Base-by-base conservation (phyloP, 139 green algal species). In the Tetraselmis chui region DNA sequence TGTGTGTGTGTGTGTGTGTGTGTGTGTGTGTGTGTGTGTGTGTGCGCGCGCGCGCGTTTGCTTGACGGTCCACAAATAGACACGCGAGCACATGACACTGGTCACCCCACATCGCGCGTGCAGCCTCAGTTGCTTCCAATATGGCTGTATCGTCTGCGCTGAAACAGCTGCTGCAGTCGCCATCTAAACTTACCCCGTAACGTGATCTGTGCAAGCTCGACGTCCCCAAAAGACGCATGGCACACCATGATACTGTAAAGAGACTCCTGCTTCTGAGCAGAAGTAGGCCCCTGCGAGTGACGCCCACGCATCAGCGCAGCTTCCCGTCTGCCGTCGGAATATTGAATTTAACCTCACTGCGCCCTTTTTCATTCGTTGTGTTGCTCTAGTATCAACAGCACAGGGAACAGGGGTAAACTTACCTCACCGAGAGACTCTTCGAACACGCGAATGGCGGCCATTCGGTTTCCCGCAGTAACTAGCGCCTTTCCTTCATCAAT, bases 201-300 rank as follows among this genome's bases (percentile, higher is more conserved):
- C 0, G 90, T 93, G 27, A 96, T 93, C 81, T 96, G 90, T 5
- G 93, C 93, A 23, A 95, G 89, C 86, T 97, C 93, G 24, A 96
- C 83, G 78, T 97, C 93, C 1, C 92, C 92, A 79, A 93, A 95
- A 0, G 86, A 86, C 0, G 93, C 91, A 81, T 97, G 92, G 76
- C 95, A 85, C 18, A 87, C 91, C 25, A 86, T 91, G 0, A 81
- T 79, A 25, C 92, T 92, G 78, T 85, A 96, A 45, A 94, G 80
- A 23, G 92, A 88, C 25, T 85, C 86, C 75, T 87, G 85, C 5
- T 85, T 75, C 79, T 95, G 83, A 59, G 89, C 27, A 0, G 75
- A 22, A 2, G 76, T 89, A 2, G 88, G 86, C 25, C 81, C 76
- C 87, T 90, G 82, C 83, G 76, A 30, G 1, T 79, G 67, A 23